Evolutionary conservation across 345 rosid genomes (phyloP), one percentile per base, ranked within the genome.

Genomic region (Orychophragmus violaceus): DNA sequence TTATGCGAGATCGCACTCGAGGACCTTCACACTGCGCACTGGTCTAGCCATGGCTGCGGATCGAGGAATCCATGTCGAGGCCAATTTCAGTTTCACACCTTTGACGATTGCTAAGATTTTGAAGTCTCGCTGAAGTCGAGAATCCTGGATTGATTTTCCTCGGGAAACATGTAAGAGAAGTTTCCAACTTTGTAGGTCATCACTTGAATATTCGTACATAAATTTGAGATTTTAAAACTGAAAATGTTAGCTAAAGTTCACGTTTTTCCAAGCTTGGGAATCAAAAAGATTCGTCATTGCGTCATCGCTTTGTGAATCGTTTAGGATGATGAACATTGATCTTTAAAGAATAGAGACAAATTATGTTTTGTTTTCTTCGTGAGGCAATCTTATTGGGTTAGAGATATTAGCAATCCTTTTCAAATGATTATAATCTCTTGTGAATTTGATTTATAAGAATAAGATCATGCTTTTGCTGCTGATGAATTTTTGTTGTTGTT

Each of bases 1-100:
- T n/a, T n/a, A n/a, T n/a, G n/a, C n/a, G n/a, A n/a, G n/a, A n/a
- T n/a, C n/a, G n/a, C n/a, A n/a, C n/a, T n/a, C n/a, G n/a, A n/a
- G 98, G 98, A 8, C 82, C 94, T 16, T 25, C 80, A 0, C 88
- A 82, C 66, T 86, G 90, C 83, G 97, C 46, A 93, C 98, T 30
- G 83, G 96, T 74, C 79, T 93, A 24, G 98, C 98, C 35, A 93
- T 93, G 98, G 98, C 96, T 5, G 98, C 97, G 1, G 98, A 93
- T 62, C 62, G 96, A 27, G 98, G 81, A 52, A 86, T 93, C 41
- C 97, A 86, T 50, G 94, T 93, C 4, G 85, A 93, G 64, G 50
- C 82, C 9, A 27, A 63, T 25, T 62, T 35, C 5, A 77, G 58
- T 10, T 62, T 93, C 61, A 74, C 74, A 72, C 97, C 98, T 6